These are phyloP conservation scores for Funneliformis mosseae DNA, from an alignment of 192 early-diverging fungal species.

Conservation along the genomic window DNA sequence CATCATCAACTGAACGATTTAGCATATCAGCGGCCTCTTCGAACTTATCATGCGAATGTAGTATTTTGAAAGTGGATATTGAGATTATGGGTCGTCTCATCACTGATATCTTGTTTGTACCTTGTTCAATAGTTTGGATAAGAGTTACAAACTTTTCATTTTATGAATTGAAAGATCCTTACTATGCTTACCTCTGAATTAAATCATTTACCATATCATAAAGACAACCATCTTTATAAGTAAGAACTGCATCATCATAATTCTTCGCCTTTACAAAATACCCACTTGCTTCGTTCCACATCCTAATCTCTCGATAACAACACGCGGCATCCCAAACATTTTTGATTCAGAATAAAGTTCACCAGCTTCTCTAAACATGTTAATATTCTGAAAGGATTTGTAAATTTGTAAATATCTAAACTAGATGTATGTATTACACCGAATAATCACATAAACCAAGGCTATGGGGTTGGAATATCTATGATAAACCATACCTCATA, in stretches of 20 bases:
- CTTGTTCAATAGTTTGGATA: not conserved
- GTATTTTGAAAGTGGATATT: not conserved
- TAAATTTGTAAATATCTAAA: no score
- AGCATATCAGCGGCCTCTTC: conserved; percentile 2
- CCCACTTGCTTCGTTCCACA: not conserved
- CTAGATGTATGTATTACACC: no score
- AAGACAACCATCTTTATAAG: not conserved
- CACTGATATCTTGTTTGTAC: conserved; percentile 11
- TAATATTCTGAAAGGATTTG: not conserved
- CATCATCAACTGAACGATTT: not conserved
- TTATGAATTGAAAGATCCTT: no score
- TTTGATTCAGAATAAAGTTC: not conserved
- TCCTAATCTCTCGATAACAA: not conserved
- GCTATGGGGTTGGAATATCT: no score
- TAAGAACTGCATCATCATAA: conserved; percentile 1
- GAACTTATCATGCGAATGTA: not conserved
- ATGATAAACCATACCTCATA: no score
- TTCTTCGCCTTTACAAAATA: conserved; percentile 18
- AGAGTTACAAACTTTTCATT: not conserved
- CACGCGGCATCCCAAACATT: conserved; percentile 5
- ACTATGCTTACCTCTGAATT: conserved; percentile 7
- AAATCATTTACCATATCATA: conserved; percentile 2
- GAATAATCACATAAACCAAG: no score
- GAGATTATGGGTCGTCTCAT: not conserved
- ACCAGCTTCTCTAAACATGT: conserved; percentile 7